Evolutionary conservation across 2,329 filamentous ascomycete species (phyloP).

Genomic region (Ophiostoma angusticollis): DNA sequence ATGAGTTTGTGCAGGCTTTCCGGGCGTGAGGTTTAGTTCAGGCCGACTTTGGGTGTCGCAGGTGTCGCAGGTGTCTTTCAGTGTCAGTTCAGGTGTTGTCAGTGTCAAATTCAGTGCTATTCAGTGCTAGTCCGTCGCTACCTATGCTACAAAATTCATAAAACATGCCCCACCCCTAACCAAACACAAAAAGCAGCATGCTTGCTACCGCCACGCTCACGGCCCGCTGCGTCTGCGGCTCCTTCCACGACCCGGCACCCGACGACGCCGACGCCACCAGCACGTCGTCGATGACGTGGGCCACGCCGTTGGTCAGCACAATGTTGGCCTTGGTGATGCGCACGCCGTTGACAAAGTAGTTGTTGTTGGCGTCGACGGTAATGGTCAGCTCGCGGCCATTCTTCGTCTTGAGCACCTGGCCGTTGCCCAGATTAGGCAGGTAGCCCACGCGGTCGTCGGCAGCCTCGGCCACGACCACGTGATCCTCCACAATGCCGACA

Average conservation of each 20-base stretch:
- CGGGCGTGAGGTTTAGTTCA: constrained; percentile 43
- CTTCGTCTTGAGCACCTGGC: constrained; percentile 10
- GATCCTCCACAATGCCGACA: constrained; percentile 6
- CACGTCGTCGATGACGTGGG: constrained; percentile 9
- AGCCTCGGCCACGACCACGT: constrained; percentile 6
- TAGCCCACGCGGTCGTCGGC: constrained; percentile 7
- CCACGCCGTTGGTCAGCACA: constrained; percentile 10
- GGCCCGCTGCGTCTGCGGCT: too few relatives aligned
- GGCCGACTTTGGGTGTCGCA: neutral
- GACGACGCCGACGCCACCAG: constrained; percentile 8
- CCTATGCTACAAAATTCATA: neutral
- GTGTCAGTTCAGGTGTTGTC: too few relatives aligned
- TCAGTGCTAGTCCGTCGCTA: too few relatives aligned
- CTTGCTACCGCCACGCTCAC: neutral
- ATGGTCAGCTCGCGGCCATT: constrained; percentile 9
- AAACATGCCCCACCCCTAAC: too few relatives aligned
- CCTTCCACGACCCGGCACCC: constrained; percentile 1
- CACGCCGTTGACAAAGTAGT: constrained; percentile 12
- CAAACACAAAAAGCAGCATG: too few relatives aligned
- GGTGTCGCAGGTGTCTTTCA: too few relatives aligned
- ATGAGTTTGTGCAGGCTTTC: constrained; percentile 88
- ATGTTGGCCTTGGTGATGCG: constrained; percentile 10
- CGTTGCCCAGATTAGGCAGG: constrained; percentile 9
- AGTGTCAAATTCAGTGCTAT: too few relatives aligned
- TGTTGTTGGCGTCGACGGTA: constrained; percentile 9